Evolutionary conservation across 768 basidiomycete species (phyloP).

Genomic region (Cyclocybe aegerita): DNA sequence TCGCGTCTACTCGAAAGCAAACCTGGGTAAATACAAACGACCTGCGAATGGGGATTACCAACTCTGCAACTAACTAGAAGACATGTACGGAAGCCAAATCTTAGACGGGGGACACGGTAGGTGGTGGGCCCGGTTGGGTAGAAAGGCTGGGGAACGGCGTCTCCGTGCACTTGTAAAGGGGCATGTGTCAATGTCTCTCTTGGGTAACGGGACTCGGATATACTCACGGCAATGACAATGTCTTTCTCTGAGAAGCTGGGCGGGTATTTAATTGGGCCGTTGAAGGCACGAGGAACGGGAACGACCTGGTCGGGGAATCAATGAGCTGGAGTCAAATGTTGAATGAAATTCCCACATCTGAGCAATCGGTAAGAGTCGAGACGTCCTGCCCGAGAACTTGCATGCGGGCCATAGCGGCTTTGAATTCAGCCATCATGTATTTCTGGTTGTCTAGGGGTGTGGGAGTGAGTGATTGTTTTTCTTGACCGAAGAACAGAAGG

Average conservation of each 20-base stretch:
- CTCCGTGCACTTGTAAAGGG: too few species aligned
- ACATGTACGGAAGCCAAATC: too few species aligned
- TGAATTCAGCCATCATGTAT: conserved; percentile 23
- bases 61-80: too few species aligned
- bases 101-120: too few species aligned
- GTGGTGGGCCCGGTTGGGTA: too few species aligned
- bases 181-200: too few species aligned
- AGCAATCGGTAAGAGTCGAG: conserved; percentile 33
- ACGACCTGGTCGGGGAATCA: conserved; percentile 2
- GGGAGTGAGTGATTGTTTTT: neutral
- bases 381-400: conserved; percentile 29
- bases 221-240: conserved; percentile 11
- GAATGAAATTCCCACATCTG: conserved; percentile 22
- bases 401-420: conserved; percentile 31
- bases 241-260: conserved; percentile 12
- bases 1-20: too few species aligned
- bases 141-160: too few species aligned
- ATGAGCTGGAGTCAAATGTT: neutral
- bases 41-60: too few species aligned
- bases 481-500: too few species aligned
- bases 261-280: conserved; percentile 17
- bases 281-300: conserved; percentile 9
- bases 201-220: too few species aligned
- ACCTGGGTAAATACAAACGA: too few species aligned
- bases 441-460: conserved; percentile 17